Evolutionary conservation across 73 alveolate genomes (phyloP), one percentile per base, ranked within the genome.

Genomic region (Paramecium sonneborni): DNA sequence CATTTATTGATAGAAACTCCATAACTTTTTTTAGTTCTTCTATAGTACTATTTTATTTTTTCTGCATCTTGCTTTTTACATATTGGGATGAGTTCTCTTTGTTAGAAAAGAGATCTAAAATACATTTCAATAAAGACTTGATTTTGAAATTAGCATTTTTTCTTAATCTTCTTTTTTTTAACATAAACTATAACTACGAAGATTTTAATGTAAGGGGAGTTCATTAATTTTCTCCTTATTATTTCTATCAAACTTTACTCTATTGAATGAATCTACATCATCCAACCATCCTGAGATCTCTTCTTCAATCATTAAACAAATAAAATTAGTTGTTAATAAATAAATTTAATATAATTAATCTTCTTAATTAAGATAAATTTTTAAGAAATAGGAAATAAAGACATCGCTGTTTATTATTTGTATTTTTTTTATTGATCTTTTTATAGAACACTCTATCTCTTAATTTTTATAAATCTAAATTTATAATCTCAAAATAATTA

Each of bases 201-300:
- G 48, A 30, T 26, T 62, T 62, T 62, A 32, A 62, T 32, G 6
- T 30, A 30, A 30, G 6, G 84, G 84, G 6, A 12, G 52, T 62
- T 62, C 6, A 26, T 26, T 21, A 23, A 62, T 62, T 28, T n/a
- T 62, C 30, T 62, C 39, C 10, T 52, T 30, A 9, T 52, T 52
- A 52, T 52, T 52, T 52, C 68, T 52, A 4, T 52, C 18, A 18
- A 52, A 52, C 68, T 21, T 52, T 52, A 15, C 39, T 23, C 84
- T 32, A 62, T 62, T 12, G 39, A 32, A 28, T 10, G 12, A 62
- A 21, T 62, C 68, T 20, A 28, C 68, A 26, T 62, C 84, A 30
- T 62, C 48, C 48, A 62, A 9, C 84, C 84, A 62, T 62, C 84
- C 84, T 62, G 84, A 62, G 84, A 62, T 62, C 18, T 62, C 84